These are phyloP conservation scores for Canavalia gladiata DNA, from an alignment of 306 rosid species.

Conservation along the genomic window DNA sequence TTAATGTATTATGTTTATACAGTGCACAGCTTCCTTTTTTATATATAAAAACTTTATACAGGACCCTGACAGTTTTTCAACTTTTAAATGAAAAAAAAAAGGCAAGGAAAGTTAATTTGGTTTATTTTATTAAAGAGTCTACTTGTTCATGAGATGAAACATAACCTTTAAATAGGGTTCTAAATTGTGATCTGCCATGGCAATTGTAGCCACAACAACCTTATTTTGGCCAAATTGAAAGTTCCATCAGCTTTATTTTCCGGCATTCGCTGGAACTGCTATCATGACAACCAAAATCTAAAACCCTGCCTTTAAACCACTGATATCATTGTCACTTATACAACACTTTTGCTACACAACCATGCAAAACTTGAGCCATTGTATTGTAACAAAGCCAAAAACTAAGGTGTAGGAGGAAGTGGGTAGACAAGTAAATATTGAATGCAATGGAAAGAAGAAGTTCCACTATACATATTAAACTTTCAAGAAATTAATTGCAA, in stretches of 20 bases:
- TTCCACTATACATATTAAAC: conserved; percentile 30
- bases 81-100: conserved; percentile 9
- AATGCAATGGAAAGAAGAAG: conserved; percentile 33
- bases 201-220: conserved; percentile 47
- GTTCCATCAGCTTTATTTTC: conserved; percentile 30
- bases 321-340: conserved; percentile 26
- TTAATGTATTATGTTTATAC: conserved; percentile 28
- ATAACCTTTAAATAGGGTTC: conserved; percentile 34
- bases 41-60: conserved; percentile 6
- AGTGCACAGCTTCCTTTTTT: conserved; percentile 25
- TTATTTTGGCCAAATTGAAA: conserved; percentile 42
- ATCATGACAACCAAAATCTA: conserved; percentile 49
- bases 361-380: conserved; percentile 35
- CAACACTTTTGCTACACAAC: conserved; percentile 22
- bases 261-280: conserved; percentile 34
- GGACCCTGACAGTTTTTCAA: neutral
- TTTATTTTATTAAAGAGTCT: conserved; percentile 5
- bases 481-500: conserved; percentile 18
- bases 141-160: conserved; percentile 42
- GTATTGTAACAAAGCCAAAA: conserved; percentile 15
- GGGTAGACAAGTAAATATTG: conserved; percentile 20
- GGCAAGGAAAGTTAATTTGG: conserved; percentile 36
- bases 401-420: neutral
- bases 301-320: conserved; percentile 45
- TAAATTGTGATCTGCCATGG: conserved; percentile 29